These are phyloP conservation scores for Hawksworthiomyces lignivorus DNA, from an alignment of 2,329 filamentous ascomycete species.

Conservation along the genomic window DNA sequence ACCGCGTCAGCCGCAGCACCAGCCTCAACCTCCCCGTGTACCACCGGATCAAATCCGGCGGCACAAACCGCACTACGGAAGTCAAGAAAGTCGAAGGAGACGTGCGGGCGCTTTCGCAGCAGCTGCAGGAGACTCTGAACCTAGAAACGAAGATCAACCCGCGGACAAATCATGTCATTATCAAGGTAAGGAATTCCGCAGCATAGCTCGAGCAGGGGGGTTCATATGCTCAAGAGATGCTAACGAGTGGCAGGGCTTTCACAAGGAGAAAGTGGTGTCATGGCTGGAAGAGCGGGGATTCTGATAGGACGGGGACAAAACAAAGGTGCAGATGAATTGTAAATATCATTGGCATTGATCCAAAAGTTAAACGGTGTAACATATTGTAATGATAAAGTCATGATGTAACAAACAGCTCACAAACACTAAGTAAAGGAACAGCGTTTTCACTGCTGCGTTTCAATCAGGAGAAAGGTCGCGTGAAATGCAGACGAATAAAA, in stretches of 20 bases:
- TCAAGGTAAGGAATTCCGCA: constrained; percentile 67
- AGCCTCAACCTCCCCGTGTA: constrained; percentile 73
- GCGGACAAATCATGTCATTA: constrained; percentile 64
- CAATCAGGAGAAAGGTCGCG: too few species aligned
- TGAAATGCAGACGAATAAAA: too few species aligned
- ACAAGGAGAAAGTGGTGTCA: not conserved
- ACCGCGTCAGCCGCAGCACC: constrained; percentile 64
- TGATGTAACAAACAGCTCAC: too few species aligned
- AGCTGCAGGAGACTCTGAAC: constrained; percentile 52
- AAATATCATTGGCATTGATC: too few species aligned
- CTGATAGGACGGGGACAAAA: too few species aligned
- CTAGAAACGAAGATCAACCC: constrained; percentile 47
- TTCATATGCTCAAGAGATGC: not conserved
- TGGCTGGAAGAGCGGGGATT: constrained; percentile 2
- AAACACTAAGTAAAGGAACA: too few species aligned
- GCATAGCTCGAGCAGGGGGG: too few species aligned
- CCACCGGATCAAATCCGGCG: constrained; percentile 62
- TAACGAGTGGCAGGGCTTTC: constrained; percentile 1
- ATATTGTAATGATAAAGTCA: too few species aligned
- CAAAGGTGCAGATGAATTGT: too few species aligned
- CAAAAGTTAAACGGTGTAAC: too few species aligned
- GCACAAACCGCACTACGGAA: constrained; percentile 65
- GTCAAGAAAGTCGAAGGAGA: constrained; percentile 78
- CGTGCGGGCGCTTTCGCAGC: constrained; percentile 50
- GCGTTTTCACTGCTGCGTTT: too few species aligned